A percentile compares a stretch with the other conserved stretches of the same genome.
Conservation (phyloP, 345 rosid genomes). For the Populus tremula region DNA sequence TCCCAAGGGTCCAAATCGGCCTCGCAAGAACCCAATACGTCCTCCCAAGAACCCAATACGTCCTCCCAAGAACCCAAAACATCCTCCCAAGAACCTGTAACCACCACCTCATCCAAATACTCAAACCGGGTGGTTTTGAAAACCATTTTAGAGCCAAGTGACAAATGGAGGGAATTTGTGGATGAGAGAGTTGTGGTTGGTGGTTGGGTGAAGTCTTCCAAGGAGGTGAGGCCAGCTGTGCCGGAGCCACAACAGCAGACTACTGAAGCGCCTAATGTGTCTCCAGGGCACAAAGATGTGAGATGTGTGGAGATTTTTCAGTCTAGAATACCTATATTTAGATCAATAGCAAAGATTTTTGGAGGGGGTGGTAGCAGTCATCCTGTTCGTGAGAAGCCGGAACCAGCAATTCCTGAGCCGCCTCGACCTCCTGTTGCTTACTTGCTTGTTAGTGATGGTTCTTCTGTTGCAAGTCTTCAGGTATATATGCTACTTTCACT, state of each 20-base stretch:
- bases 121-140: constrained; percentile 61
- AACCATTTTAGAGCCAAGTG: constrained; percentile 44
- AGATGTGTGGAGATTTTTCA: constrained; percentile 68
- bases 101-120: constrained; percentile 25
- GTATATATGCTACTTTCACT: constrained; percentile 24
- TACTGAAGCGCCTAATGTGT: constrained; percentile 6
- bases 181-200: constrained; percentile 64
- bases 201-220: constrained; percentile 90
- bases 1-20: background rate
- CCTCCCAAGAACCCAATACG: background rate
- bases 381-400: constrained; percentile 44
- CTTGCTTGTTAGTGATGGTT: constrained; percentile 72
- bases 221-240: constrained; percentile 41
- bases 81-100: background rate
- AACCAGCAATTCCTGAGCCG: constrained; percentile 26
- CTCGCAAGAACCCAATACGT: background rate
- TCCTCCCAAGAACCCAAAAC: background rate
- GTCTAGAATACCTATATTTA: constrained; percentile 57
- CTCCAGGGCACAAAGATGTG: constrained; percentile 29
- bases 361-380: background rate
- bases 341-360: constrained; percentile 53
- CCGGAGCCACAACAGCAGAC: constrained; percentile 17
- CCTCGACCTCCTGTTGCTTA: constrained; percentile 26
- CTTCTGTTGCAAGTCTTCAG: constrained; percentile 59
- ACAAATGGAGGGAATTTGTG: constrained; percentile 41